These are phyloP conservation scores for Penicillium pancosmium DNA, from an alignment of 495 filamentous ascomycete genomes.

Conservation along the genomic window DNA sequence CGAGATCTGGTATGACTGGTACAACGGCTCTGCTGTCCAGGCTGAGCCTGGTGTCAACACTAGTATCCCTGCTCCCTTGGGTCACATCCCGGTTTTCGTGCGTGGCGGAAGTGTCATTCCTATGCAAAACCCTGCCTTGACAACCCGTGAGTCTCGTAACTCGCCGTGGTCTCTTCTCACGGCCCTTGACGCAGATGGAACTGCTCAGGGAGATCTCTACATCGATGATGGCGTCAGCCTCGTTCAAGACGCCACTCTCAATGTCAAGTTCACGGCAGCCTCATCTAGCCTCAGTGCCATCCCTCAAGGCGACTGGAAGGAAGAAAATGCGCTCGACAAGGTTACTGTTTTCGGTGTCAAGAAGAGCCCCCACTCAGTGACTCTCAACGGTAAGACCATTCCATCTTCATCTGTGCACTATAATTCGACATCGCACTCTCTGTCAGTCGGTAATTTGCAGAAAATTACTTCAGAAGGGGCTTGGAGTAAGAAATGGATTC, in stretches of 20 bases:
- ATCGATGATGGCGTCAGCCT: conserved; percentile 84
- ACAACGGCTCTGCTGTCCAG: conserved; percentile 57
- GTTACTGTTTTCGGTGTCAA: conserved; percentile 69
- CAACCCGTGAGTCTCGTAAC: conserved; percentile 62
- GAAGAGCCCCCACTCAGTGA: conserved; percentile 44
- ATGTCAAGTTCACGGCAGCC: conserved; percentile 59
- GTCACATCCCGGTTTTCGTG: conserved; percentile 77
- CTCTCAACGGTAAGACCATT: conserved; percentile 52
- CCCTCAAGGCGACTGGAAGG: conserved; percentile 56
- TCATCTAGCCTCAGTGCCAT: conserved; percentile 48
- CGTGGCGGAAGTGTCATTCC: conserved; percentile 72
- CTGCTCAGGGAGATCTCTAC: conserved; percentile 70
- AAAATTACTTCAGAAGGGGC: conserved; percentile 55
- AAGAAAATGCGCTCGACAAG: conserved; percentile 63
- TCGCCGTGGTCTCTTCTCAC: conserved; percentile 73
- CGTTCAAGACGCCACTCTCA: conserved; percentile 55
- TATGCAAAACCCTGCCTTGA: conserved; percentile 70
- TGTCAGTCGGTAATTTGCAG: conserved; percentile 55
- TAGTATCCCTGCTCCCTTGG: conserved; percentile 73
- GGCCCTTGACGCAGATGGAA: conserved; percentile 58
- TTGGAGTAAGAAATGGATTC: conserved; percentile 57
- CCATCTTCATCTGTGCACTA: conserved; percentile 48
- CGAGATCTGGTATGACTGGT: conserved; percentile 84
- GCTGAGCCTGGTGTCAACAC: conserved; percentile 64
- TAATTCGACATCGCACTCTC: conserved; percentile 45